These are phyloP conservation scores for Solanum aculeatissimum DNA, from an alignment of 305 asterid genomes.

Conservation along the genomic window DNA sequence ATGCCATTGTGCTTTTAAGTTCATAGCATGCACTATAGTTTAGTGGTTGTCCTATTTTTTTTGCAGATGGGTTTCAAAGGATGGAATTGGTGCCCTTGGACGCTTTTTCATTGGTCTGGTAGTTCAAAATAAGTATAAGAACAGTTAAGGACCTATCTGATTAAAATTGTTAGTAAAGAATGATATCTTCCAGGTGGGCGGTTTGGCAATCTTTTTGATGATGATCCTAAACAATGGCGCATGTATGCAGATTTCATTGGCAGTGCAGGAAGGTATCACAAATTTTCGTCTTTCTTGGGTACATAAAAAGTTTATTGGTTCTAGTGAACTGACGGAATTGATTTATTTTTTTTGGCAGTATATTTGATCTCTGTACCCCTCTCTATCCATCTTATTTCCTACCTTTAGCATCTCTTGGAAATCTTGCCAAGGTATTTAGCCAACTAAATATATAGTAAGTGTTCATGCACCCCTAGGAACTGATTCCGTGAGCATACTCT, in stretches of 20 bases:
- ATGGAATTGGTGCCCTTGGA: conserved; percentile 96
- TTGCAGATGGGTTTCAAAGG: conserved; percentile 93
- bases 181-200: conserved; percentile 63
- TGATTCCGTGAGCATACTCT: neutral
- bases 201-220: conserved; percentile 87
- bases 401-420: conserved; percentile 87
- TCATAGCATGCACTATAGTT: neutral
- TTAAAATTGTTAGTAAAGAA: conserved; percentile 6
- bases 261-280: conserved; percentile 71
- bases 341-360: conserved; percentile 36
- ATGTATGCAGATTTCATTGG: conserved; percentile 94
- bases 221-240: conserved; percentile 98
- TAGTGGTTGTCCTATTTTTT: conserved; percentile 4
- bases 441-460: neutral
- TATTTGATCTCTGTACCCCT: conserved; percentile 83
- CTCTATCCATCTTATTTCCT: conserved; percentile 78
- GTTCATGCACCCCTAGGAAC: neutral
- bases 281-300: neutral
- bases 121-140: conserved; percentile 8
- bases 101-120: conserved; percentile 76
- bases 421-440: conserved; percentile 71
- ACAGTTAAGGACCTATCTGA: conserved; percentile 1
- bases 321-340: neutral
- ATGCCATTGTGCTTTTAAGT: neutral
- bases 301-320: neutral